Evolutionary conservation across 139 green algal species (phyloP).

Genomic region (Chlamydomonas sp.): DNA sequence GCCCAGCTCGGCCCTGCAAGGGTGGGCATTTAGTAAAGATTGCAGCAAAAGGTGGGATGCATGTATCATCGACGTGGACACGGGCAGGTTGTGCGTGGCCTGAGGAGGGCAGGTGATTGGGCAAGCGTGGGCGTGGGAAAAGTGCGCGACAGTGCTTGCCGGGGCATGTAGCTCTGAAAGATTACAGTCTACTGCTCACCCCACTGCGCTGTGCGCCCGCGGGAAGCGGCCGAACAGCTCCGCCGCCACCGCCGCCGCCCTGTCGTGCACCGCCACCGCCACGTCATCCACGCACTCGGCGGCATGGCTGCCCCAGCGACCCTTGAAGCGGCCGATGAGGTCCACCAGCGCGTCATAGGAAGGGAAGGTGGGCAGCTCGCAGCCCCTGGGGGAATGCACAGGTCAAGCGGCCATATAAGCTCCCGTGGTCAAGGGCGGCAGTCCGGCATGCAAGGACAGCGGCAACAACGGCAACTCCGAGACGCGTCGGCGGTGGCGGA

Average conservation of each 20-base stretch:
- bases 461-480: too few relatives aligned
- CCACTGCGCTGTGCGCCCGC: not conserved
- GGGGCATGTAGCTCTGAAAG: not conserved
- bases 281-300: not conserved
- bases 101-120: not conserved
- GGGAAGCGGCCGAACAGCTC: slow-evolving; percentile 18
- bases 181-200: not conserved
- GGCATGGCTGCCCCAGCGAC: slow-evolving; percentile 6
- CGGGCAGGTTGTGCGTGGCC: too few relatives aligned
- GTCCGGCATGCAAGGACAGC: too few relatives aligned
- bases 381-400: not conserved
- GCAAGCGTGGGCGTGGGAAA: not conserved
- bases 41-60: not conserved
- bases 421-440: too few relatives aligned
- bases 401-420: too few relatives aligned
- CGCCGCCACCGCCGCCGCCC: not conserved
- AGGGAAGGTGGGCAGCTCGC: slow-evolving; percentile 42
- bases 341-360: slow-evolving; percentile 37
- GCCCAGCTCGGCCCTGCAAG: not conserved
- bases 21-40: not conserved
- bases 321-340: slow-evolving; percentile 15
- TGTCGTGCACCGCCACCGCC: not conserved
- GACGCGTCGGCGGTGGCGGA: too few relatives aligned
- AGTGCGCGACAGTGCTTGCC: too few relatives aligned
- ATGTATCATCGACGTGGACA: too few relatives aligned